Conservation (phyloP, 192 early-diverging fungal genomes). For the Entomortierella lignicola region DNA sequence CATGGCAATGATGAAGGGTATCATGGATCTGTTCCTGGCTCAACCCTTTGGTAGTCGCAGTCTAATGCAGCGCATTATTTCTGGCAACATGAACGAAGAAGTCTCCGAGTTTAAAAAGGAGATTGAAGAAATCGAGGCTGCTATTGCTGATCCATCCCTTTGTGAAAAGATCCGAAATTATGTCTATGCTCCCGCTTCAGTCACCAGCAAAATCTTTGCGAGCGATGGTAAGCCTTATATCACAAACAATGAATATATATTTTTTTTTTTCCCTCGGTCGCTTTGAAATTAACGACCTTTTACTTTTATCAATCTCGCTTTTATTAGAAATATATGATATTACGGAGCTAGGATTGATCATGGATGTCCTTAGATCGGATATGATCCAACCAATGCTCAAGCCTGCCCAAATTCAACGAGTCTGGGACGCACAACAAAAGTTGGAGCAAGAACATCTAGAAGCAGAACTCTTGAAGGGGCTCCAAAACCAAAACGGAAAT, state of each 20-base stretch:
- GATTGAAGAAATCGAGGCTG: conserved; percentile 42
- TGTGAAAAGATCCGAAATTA: conserved; percentile 65
- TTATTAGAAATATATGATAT: conserved; percentile 38
- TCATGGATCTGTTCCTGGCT: conserved; percentile 68
- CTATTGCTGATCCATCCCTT: conserved; percentile 47
- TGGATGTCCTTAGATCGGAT: conserved; percentile 35
- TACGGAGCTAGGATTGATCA: conserved; percentile 33
- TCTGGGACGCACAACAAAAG: conserved; percentile 28
- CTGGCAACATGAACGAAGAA: conserved; percentile 63
- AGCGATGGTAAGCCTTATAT: conserved; percentile 14
- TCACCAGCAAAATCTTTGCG: conserved; percentile 19
- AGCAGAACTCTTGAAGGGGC: conserved; percentile 5
- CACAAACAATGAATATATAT: no score
- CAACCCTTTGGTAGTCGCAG: conserved; percentile 68
- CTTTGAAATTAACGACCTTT: no score
- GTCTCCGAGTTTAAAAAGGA: conserved; percentile 61
- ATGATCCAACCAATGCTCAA: conserved; percentile 24
- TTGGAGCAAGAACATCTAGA: conserved; percentile 21
- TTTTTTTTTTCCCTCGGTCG: no score
- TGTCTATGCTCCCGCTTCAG: conserved; percentile 42
- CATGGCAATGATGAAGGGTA: conserved; percentile 64
- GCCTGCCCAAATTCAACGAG: conserved; percentile 33
- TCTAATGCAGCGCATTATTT: conserved; percentile 66
- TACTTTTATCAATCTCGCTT: no score
- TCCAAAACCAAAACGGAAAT: neutral